Percentiles rank a stretch among this genome's conserved stretches.
Evolutionary conservation across 176 grass and related monocot genomes (phyloP).

Genomic region (Oryza nivara): DNA sequence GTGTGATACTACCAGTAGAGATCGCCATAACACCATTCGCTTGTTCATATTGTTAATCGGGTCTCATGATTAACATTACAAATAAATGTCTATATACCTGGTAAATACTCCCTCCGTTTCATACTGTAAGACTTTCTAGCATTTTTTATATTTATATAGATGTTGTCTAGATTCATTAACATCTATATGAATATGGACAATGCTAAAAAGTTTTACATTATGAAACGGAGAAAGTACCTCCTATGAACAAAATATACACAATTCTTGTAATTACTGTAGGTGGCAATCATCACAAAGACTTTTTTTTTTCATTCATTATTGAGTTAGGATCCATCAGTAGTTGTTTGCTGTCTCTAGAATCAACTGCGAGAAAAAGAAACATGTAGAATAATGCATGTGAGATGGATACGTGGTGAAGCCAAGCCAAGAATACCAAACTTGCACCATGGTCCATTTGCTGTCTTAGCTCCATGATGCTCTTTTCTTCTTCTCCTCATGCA

Average conservation of each 20-base stretch:
- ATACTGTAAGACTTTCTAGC: too few species aligned
- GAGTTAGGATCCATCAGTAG: neutral
- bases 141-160: too few species aligned
- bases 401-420: constrained; percentile 24
- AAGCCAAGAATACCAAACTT: constrained; percentile 81
- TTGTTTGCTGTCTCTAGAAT: neutral
- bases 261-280: neutral
- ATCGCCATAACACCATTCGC: neutral
- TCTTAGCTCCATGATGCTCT: constrained; percentile 32
- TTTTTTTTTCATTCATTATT: neutral
- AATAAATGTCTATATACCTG: neutral
- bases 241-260: neutral
- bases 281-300: neutral
- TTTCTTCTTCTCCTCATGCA: constrained; percentile 48
- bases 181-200: too few species aligned
- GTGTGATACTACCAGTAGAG: neutral
- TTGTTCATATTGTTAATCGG: neutral
- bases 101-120: too few species aligned
- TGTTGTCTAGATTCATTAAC: too few species aligned
- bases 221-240: neutral
- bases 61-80: neutral
- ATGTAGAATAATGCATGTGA: neutral
- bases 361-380: neutral
- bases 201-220: too few species aligned
- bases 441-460: constrained; percentile 57